These are phyloP conservation scores for Trypanosoma theileri DNA, from an alignment of 208 protist species.

Conservation along the genomic window DNA sequence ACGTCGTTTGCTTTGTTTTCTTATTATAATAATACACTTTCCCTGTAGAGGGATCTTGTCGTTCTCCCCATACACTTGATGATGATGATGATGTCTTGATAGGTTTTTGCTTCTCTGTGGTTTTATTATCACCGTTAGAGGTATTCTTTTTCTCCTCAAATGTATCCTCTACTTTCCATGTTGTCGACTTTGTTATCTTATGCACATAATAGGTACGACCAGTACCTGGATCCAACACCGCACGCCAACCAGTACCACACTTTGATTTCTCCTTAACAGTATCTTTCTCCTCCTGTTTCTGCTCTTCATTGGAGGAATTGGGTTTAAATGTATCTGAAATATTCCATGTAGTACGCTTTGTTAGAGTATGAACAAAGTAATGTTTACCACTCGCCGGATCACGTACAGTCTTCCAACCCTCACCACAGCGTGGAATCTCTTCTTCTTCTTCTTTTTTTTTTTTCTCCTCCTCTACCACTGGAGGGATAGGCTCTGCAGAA, in stretches of 20 bases:
- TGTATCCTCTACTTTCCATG: slow-evolving; percentile 31
- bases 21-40: slow-evolving; percentile 47
- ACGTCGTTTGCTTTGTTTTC: slow-evolving; percentile 40
- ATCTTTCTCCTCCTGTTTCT: slow-evolving; percentile 3
- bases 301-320: not conserved
- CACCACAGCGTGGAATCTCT: slow-evolving; percentile 3
- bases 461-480: not conserved
- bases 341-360: slow-evolving; percentile 39
- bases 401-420: slow-evolving; percentile 38
- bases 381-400: slow-evolving; percentile 32
- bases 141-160: not conserved
- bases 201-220: slow-evolving; percentile 43
- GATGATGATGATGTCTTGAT: slow-evolving; percentile 5
- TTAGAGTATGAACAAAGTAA: slow-evolving; percentile 33
- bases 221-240: slow-evolving; percentile 23
- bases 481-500: no score
- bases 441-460: slow-evolving; percentile 6
- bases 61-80: slow-evolving; percentile 34
- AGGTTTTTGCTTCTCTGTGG: not conserved
- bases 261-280: slow-evolving; percentile 16
- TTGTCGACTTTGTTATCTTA: slow-evolving; percentile 33
- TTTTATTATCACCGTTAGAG: not conserved
- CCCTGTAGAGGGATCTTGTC: slow-evolving; percentile 24
- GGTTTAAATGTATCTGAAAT: slow-evolving; percentile 15
- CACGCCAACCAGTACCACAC: slow-evolving; percentile 46